Base-by-base conservation (phyloP, 192 early-diverging fungal genomes). In the Cetraspora pellucida region DNA sequence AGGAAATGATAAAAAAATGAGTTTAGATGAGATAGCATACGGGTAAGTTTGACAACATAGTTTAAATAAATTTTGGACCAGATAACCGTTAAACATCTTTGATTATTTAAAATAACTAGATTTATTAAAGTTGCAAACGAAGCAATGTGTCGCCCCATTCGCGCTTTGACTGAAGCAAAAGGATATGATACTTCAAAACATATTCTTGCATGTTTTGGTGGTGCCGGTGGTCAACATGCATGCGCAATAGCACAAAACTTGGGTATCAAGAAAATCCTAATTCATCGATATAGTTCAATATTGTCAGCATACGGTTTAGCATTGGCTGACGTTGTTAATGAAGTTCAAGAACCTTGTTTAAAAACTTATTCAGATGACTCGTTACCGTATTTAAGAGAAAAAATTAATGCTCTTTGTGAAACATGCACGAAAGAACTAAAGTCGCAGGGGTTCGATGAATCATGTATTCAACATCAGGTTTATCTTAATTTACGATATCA, bases 51-150 rank as follows among this genome's bases (percentile, higher is more conserved):
- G 31, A 23, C 9, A 69, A 64, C 6, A 17, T 19, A 19, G 6
- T 1, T 63, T 43, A n/a, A 17, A 6, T 13, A 19, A 0, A 19
- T 45, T 14, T 43, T 16, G 9, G 23, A 6, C 4, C 21, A n/a
- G 3, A 37, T 28, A 3, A 13, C 44, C 43, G n/a, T 58, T 60
- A 19, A 45, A 27, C 37, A 14, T 43, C 14, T 37, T 43, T 16
- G 5, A 37, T 30, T 74, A 1, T 23, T 43, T 49, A 43, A n/a
- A 37, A 37, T 37, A 37, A 25, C 19, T 46, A 84, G 83, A 10
- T 99, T 97, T 78, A 85, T 98, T 72, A 92, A 94, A 75, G 95
- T 99, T 11, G 97, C 97, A 13, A 98, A 98, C 78, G 96, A 99
- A 80, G 86, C 91, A 1, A 99, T 99, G 97, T 95, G 95, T 82